Conservation (phyloP, 768 basidiomycete species). For the Tubosaeta brunneosetosa region DNA sequence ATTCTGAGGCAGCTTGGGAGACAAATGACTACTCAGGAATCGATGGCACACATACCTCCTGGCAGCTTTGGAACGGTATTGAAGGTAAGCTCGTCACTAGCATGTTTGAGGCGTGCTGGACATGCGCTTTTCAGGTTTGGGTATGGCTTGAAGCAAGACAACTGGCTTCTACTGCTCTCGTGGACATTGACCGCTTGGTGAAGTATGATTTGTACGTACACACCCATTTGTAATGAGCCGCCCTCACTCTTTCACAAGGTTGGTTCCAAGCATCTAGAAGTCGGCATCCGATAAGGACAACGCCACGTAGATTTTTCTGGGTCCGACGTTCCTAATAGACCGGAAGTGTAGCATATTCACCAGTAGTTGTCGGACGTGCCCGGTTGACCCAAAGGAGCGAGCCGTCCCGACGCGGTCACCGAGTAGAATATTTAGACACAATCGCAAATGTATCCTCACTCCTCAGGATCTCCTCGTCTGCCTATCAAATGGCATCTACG, state of each 20-base stretch:
- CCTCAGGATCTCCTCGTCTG: background rate
- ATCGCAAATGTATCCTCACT: background rate
- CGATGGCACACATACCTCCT: conserved; percentile 54
- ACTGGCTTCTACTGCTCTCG: conserved; percentile 71
- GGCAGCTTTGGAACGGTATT: conserved; percentile 80
- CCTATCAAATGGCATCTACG: conserved; percentile 28
- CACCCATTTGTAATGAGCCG: background rate
- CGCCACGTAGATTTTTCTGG: conserved; percentile 12
- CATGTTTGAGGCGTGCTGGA: background rate
- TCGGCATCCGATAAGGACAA: background rate
- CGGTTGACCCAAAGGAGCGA: conserved; percentile 8
- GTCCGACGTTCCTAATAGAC: conserved; percentile 5
- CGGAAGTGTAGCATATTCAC: conserved; percentile 15
- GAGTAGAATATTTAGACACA: conserved; percentile 3
- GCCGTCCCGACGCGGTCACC: conserved; percentile 12
- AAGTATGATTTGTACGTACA: conserved; percentile 79
- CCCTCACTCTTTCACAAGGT: conserved; percentile 34
- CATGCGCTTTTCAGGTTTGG: conserved; percentile 61
- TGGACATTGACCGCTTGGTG: conserved; percentile 80
- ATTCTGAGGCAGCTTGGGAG: conserved; percentile 88
- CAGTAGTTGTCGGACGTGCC: conserved; percentile 4
- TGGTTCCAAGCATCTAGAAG: conserved; percentile 44
- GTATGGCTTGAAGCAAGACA: conserved; percentile 90
- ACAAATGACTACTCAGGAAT: conserved; percentile 79
- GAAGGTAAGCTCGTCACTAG: conserved; percentile 55